These are phyloP conservation scores for Tuber calosporum DNA, from an alignment of 495 filamentous ascomycete species.

Conservation along the genomic window DNA sequence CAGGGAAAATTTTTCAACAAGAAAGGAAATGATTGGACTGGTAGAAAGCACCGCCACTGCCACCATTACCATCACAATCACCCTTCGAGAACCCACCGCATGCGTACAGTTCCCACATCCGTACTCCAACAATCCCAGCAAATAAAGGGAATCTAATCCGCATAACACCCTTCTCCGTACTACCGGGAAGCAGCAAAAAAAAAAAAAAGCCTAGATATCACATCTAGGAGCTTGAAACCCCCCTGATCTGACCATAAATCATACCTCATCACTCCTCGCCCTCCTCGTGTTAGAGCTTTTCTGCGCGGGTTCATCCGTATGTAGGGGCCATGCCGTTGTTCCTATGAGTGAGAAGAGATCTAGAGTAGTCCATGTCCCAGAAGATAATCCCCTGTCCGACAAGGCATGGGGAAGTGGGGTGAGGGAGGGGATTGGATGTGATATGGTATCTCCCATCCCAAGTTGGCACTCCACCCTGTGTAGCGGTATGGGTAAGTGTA, in stretches of 20 bases:
- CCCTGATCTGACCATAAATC: neutral
- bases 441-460: neutral
- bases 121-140: neutral
- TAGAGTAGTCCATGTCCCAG: neutral
- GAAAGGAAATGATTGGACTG: conserved; percentile 2
- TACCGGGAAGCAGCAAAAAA: neutral
- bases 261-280: neutral
- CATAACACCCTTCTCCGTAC: neutral
- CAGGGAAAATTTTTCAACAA: neutral
- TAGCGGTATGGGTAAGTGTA: neutral
- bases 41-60: neutral
- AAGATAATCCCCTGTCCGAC: neutral
- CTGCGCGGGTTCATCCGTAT: neutral
- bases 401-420: neutral
- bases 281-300: neutral
- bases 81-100: neutral
- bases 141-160: neutral
- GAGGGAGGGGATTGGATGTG: neutral
- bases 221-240: neutral
- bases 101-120: neutral
- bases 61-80: neutral
- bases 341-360: neutral
- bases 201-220: neutral
- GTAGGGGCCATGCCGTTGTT: neutral
- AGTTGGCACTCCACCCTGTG: neutral